Percentiles rank a stretch among this genome's conserved stretches.
Evolutionary conservation across 192 early-diverging fungal species (phyloP).

Genomic region (Coemansia sp.): DNA sequence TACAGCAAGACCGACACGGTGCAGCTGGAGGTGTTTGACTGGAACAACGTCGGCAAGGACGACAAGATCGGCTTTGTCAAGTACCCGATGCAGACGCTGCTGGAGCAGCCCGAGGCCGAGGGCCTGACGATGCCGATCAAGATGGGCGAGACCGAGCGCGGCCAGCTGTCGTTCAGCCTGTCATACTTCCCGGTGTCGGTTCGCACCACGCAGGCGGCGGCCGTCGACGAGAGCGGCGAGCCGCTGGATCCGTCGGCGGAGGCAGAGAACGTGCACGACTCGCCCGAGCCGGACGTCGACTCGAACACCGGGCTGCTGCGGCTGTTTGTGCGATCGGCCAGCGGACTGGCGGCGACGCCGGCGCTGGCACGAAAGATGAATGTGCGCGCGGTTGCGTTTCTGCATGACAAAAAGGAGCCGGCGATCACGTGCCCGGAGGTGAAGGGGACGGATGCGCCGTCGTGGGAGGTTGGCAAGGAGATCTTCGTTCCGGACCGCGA

Average conservation of each 20-base stretch:
- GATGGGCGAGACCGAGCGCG: slow-evolving; percentile 52
- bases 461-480: slow-evolving; percentile 73
- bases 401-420: slow-evolving; percentile 59
- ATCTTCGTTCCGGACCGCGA: slow-evolving; percentile 73
- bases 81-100: slow-evolving; percentile 52
- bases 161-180: slow-evolving; percentile 48
- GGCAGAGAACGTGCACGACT: slow-evolving; percentile 42
- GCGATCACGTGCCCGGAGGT: slow-evolving; percentile 62
- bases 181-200: slow-evolving; percentile 48
- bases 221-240: slow-evolving; percentile 41
- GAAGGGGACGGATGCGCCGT: slow-evolving; percentile 75
- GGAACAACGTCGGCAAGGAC: slow-evolving; percentile 74
- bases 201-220: slow-evolving; percentile 40
- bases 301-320: slow-evolving; percentile 73
- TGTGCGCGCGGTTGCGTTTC: slow-evolving; percentile 58
- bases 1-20: slow-evolving; percentile 74
- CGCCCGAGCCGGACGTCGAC: slow-evolving; percentile 49
- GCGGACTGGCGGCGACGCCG: slow-evolving; percentile 57
- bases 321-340: slow-evolving; percentile 66
- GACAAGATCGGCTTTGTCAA: slow-evolving; percentile 56
- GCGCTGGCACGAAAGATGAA: slow-evolving; percentile 53
- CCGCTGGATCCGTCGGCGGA: slow-evolving; percentile 46
- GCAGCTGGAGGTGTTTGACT: slow-evolving; percentile 79
- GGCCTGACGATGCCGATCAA: slow-evolving; percentile 48
- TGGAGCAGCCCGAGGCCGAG: slow-evolving; percentile 53